These are phyloP conservation scores for Epichloe gansuensis DNA, from an alignment of 2,329 filamentous ascomycete species.

Conservation along the genomic window DNA sequence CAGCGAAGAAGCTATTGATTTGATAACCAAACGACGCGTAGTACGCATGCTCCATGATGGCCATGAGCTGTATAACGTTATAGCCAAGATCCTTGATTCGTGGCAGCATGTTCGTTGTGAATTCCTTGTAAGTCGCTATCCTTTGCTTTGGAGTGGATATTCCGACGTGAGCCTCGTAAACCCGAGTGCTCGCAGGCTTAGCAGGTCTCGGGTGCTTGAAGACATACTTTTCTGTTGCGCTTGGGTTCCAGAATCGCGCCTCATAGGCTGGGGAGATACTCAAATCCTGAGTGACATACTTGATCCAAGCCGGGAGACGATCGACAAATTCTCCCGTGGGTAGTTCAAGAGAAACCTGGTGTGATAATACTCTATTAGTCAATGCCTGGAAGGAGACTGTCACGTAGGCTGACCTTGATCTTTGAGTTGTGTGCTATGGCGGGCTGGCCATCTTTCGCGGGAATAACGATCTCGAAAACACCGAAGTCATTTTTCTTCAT, in stretches of 20 bases:
- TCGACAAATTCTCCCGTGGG: slow-evolving; percentile 73
- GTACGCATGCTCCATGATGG: slow-evolving; percentile 98
- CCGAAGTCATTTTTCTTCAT: slow-evolving; percentile 83
- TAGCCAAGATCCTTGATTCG: slow-evolving; percentile 85
- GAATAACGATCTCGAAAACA: slow-evolving; percentile 72
- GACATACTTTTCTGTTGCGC: slow-evolving; percentile 58
- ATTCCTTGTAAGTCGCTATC: slow-evolving; percentile 94
- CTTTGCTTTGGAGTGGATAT: slow-evolving; percentile 85
- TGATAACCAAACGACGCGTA: slow-evolving; percentile 99
- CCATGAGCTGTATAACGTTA: slow-evolving; percentile 97
- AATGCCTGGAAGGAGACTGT: background rate
- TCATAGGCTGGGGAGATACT: slow-evolving; percentile 85
- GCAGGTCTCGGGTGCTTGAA: slow-evolving; percentile 76
- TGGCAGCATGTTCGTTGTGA: slow-evolving; percentile 82
- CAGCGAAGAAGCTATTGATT: slow-evolving; percentile 97
- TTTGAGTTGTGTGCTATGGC: slow-evolving; percentile 90
- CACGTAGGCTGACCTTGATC: slow-evolving; percentile 57
- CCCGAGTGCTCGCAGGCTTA: slow-evolving; percentile 75
- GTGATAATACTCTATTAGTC: background rate
- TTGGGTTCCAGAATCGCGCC: slow-evolving; percentile 94
- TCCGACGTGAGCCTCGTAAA: slow-evolving; percentile 98
- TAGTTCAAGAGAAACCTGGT: slow-evolving; percentile 69
- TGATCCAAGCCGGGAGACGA: slow-evolving; percentile 92
- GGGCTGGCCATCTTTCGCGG: slow-evolving; percentile 58
- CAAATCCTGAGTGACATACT: slow-evolving; percentile 88